Conservation (phyloP, 306 rosid genomes). For the Prunus persica region DNA sequence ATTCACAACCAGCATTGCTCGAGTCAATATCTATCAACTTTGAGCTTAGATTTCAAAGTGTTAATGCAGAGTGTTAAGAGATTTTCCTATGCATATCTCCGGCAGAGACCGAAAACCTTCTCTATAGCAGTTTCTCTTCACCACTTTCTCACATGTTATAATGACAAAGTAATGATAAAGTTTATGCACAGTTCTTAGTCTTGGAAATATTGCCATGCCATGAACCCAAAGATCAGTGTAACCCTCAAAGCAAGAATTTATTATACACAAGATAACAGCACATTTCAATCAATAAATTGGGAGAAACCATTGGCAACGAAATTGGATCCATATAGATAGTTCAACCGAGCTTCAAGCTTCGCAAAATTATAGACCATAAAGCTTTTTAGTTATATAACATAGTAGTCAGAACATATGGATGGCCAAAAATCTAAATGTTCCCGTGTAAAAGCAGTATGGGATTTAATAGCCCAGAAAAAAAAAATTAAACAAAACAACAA, state of each 20-base stretch:
- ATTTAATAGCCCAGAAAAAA: constrained; percentile 18
- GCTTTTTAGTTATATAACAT: constrained; percentile 3
- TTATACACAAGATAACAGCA: too few species aligned
- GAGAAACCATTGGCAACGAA: not conserved
- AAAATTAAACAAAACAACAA: constrained; percentile 20
- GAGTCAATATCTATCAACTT: too few species aligned
- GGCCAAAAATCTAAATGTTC: constrained; percentile 13
- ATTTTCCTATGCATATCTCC: too few species aligned
- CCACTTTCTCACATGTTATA: not conserved
- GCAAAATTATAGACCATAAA: constrained; percentile 8
- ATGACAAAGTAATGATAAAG: not conserved
- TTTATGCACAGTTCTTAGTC: too few species aligned
- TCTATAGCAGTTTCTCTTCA: too few species aligned
- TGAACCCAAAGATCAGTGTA: too few species aligned
- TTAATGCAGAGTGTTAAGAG: too few species aligned
- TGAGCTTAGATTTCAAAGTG: too few species aligned
- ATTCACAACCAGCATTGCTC: not conserved
- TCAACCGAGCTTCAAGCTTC: not conserved
- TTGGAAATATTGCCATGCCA: too few species aligned
- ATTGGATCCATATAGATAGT: not conserved
- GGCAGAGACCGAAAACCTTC: not conserved
- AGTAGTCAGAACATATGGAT: not conserved
- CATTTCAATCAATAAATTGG: not conserved
- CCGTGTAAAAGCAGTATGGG: constrained; percentile 20
- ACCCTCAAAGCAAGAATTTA: too few species aligned